Conservation (phyloP, 495 filamentous ascomycete species). For the Lophium mytilinum region DNA sequence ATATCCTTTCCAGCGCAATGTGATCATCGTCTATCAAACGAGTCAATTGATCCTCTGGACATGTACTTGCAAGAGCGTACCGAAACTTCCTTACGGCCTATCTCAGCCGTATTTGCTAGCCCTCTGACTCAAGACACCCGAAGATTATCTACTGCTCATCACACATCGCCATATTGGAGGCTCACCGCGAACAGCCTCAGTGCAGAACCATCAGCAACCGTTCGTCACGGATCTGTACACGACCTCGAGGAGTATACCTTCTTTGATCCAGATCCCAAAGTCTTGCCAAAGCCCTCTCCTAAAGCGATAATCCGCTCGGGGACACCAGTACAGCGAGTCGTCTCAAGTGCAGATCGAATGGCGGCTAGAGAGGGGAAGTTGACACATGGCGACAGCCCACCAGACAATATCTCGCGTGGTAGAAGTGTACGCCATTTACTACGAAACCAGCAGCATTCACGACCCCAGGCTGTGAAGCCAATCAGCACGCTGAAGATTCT, state of each 20-base stretch:
- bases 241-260: slow-evolving; percentile 7
- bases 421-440: too few species aligned
- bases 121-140: not conserved
- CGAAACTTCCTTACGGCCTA: not conserved
- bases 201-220: too few species aligned
- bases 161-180: slow-evolving; percentile 4
- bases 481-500: slow-evolving; percentile 45
- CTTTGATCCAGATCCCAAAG: too few species aligned
- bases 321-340: not conserved
- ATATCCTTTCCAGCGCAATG: not conserved
- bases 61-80: not conserved
- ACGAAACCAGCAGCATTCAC: too few species aligned
- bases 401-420: too few species aligned
- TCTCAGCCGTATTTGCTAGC: not conserved
- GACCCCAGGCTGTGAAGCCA: not conserved
- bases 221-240: slow-evolving; percentile 9
- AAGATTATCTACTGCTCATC: not conserved
- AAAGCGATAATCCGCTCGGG: too few species aligned
- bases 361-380: too few species aligned
- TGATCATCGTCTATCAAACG: not conserved
- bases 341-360: too few species aligned
- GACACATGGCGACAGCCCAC: too few species aligned
- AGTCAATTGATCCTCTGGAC: not conserved
- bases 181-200: not conserved
- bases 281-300: too few species aligned